Base-by-base conservation (phyloP, 768 basidiomycete species). In the Sarcodon sp. region DNA sequence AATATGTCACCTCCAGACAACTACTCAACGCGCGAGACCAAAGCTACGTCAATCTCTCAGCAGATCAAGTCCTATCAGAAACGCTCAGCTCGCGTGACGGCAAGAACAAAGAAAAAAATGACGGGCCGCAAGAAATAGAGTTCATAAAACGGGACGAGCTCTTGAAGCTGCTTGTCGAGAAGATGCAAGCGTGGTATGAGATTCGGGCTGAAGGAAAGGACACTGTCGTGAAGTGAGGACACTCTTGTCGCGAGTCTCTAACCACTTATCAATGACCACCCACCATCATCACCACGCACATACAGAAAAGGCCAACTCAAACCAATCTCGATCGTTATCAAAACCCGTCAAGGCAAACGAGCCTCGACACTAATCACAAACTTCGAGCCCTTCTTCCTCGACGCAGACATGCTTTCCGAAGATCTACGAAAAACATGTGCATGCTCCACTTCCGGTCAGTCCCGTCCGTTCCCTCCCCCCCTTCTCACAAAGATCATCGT, bases 161-260 rank as follows among this genome's bases (percentile, higher is more conserved):
- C 9, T 59, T 70, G 5, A 71, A 68, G 51, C 69, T 66, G 21
- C 58, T 91, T 13, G 53, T 74, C 12, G 66, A 72, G 3, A 73
- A 72, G 50, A 90, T 91, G 88, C 87, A 90, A 59, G 59, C 60
- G 21, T 91, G 85, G 85, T 72, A 89, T 53, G 77, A 80, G 59
- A 64, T 89, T 13, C 60, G 56, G 27, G 69, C 64, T 1, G 75
- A 74, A 4, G 77, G 77, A 1, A 70, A 69, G 37, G 80, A 83
- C n/a, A 55, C 66, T 0, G 60, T 81, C 1, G 58, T 69, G 48
- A 86, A 78, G 87, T 86, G 46, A 7, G 21, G n/a, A n/a, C n/a
- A n/a, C n/a, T n/a, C n/a, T n/a, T n/a, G n/a, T n/a, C n/a, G n/a
- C n/a, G n/a, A n/a, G n/a, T n/a, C n/a, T n/a, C n/a, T n/a, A n/a